Base-by-base conservation (phyloP, 306 rosid genomes). In the Prunus mongolica region DNA sequence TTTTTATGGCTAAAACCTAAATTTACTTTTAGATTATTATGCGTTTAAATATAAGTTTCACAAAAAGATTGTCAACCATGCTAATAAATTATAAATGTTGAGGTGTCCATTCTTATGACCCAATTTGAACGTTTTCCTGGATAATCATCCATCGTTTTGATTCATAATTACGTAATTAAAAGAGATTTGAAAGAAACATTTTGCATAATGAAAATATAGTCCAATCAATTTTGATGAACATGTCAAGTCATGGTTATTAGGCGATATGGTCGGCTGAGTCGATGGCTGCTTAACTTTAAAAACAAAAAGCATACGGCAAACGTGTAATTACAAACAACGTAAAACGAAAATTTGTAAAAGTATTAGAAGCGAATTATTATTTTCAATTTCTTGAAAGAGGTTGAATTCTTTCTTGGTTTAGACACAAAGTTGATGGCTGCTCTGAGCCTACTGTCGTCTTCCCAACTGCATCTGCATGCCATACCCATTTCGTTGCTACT, bases 401-500 rank as follows among this genome's bases (percentile, higher is more conserved):
- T 25, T 60, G 34, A 24, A 60, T 60, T 25, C 19, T 60, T 60
- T 60, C 18, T 60, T 10, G 66, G 19, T 62, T 13, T 38, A 62
- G 12, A 1, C 5, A 1, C 27, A 25, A 22, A 62, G 20, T 11
- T 62, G 38, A 15, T 60, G 18, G 34, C 30, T 12, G 34, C 44
- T 6, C 18, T 25, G 3, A 10, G 24, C 4, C 22, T 20, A 5
- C 27, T 56, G 16, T 58, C 32, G n/a, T 25, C 65, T 60, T 12
- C 65, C 18, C 69, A 76, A 65, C 78, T 69, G 51, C 71, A 60
- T 24, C 78, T 69, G 51, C 71, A 60, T 24, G 44, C 0, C 79
- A 65, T 27, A 47, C 12, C 18, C 8, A 13, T 27, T 74, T n/a
- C 16, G 6, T 18, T 3, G 11, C 15, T 6, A 1, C 6, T n/a